Evolutionary conservation across 2,329 filamentous ascomycete genomes (phyloP).

Genomic region (Pyrenophora seminiperda): DNA sequence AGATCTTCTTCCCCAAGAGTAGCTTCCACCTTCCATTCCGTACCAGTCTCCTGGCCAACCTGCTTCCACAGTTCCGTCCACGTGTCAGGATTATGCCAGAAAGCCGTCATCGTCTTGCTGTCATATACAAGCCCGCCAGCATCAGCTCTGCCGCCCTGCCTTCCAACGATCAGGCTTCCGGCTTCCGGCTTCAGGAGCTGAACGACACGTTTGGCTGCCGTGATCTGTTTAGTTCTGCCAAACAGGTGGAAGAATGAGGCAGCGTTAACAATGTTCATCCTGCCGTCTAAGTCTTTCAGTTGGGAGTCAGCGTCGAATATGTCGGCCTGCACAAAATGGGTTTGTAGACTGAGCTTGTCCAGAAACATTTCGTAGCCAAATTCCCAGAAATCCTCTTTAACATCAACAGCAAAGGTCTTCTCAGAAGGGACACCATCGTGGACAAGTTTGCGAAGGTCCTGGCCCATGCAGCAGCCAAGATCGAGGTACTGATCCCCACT

Average conservation of each 20-base stretch:
- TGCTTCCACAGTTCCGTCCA: conserved; percentile 49
- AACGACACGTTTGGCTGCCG: conserved; percentile 41
- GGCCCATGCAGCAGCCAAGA: conserved; percentile 53
- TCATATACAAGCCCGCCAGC: conserved; percentile 33
- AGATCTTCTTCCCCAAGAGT: conserved; percentile 32
- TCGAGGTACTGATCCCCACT: conserved; percentile 48
- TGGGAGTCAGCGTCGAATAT: conserved; percentile 44
- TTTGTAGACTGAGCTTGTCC: conserved; percentile 50
- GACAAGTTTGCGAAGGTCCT: conserved; percentile 53
- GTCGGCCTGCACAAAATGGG: conserved; percentile 60
- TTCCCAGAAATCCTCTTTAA: conserved; percentile 56
- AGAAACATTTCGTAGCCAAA: conserved; percentile 55
- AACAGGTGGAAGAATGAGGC: conserved; percentile 55
- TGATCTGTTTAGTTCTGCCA: conserved; percentile 47
- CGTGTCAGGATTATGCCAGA: conserved; percentile 46
- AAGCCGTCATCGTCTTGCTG: conserved; percentile 31
- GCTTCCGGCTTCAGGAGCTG: conserved; percentile 41
- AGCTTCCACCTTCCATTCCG: conserved; percentile 45
- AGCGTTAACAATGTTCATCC: conserved; percentile 51
- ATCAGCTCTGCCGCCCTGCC: conserved; percentile 44
- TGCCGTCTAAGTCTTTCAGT: conserved; percentile 45
- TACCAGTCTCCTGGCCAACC: conserved; percentile 46
- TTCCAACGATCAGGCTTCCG: conserved; percentile 48
- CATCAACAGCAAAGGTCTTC: conserved; percentile 51
- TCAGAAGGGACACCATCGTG: conserved; percentile 50